These are phyloP conservation scores for Soucietia sequanensis DNA, from an alignment of 805 yeast species.

Conservation along the genomic window DNA sequence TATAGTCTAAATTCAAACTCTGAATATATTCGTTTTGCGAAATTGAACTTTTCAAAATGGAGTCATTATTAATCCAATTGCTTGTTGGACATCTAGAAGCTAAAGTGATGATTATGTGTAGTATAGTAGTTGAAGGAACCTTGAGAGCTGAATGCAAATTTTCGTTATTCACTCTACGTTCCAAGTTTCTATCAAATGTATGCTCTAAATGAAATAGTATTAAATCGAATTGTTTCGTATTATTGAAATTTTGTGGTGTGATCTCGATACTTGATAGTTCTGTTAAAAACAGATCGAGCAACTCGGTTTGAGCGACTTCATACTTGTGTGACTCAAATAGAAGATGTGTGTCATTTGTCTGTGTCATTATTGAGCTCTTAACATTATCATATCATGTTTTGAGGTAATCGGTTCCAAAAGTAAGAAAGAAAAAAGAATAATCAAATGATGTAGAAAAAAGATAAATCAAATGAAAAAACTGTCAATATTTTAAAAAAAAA, in stretches of 20 bases:
- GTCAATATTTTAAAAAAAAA: no score
- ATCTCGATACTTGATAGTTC: conserved; percentile 11
- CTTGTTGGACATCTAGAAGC: conserved; percentile 25
- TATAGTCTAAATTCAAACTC: conserved; percentile 18
- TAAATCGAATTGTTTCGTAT: conserved; percentile 26
- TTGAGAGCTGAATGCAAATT: conserved; percentile 8
- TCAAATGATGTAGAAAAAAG: no score
- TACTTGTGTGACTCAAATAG: neutral
- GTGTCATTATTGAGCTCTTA: no score
- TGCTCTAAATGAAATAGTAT: conserved; percentile 25
- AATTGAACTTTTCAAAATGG: no score
- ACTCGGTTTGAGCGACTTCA: neutral
- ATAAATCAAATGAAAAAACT: no score
- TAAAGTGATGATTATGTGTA: conserved; percentile 31
- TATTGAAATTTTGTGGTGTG: conserved; percentile 20
- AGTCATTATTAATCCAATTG: conserved; percentile 25
- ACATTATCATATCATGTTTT: no score
- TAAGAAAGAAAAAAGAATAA: no score
- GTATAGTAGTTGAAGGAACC: conserved; percentile 25
- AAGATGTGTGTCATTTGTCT: neutral
- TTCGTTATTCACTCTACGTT: neutral
- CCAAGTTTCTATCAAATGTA: conserved; percentile 6
- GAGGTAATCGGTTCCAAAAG: no score
- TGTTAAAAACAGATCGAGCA: conserved; percentile 20
- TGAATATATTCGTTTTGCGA: conserved; percentile 19